phyloP scores from a whole-genome alignment of 306 rosid genomes.

The Gastrolobium villosum region DNA sequence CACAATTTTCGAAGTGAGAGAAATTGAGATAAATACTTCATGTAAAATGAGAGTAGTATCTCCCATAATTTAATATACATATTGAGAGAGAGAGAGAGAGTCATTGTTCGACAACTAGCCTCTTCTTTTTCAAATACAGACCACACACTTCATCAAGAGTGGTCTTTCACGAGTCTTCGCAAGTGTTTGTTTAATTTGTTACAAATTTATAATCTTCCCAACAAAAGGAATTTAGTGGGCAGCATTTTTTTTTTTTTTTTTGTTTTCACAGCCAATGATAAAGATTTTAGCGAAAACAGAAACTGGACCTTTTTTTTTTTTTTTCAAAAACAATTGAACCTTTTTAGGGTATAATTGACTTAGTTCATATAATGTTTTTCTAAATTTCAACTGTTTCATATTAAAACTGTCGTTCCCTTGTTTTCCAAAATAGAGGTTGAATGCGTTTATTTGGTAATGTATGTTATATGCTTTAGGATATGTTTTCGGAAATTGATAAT shows the following conservation, averaged over 20 bases:
- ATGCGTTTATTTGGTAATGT: background rate
- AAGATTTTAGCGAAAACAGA: background rate
- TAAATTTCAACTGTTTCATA: background rate
- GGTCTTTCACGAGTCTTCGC: background rate
- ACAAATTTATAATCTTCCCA: background rate
- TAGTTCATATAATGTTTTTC: background rate
- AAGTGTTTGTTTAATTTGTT: background rate
- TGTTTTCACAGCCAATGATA: background rate
- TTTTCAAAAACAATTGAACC: background rate
- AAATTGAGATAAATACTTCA: too few relatives aligned
- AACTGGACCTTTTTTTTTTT: background rate
- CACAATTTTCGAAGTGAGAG: too few relatives aligned
- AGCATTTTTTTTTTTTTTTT: background rate
- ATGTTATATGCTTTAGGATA: background rate
- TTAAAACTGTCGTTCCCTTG: background rate
- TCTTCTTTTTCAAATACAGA: slow-evolving; percentile 1
- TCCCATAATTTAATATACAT: too few relatives aligned
- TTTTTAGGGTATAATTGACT: background rate
- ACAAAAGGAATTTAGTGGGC: background rate
- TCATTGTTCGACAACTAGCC: slow-evolving; percentile 15
- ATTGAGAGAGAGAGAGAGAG: too few relatives aligned
- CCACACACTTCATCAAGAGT: background rate
- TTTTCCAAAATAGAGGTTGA: background rate
- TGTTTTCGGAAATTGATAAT: background rate
- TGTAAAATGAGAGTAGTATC: too few relatives aligned